phyloP scores from a whole-genome alignment of 805 yeast genomes.

The Phaffomyces opuntiae region DNA sequence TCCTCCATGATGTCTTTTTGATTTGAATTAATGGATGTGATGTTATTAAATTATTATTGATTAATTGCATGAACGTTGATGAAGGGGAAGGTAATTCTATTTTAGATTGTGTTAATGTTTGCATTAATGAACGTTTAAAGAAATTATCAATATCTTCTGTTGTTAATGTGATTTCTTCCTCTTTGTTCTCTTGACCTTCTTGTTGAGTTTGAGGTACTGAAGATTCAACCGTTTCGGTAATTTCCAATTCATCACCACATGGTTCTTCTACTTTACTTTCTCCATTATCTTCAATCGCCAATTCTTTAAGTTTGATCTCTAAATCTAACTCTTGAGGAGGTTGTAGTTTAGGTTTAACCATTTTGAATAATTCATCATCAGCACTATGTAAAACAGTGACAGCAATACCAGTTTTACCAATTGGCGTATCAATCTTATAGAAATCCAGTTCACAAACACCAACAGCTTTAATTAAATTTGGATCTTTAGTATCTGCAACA shows the following conservation, averaged over 20 bases:
- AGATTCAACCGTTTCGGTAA: slow-evolving; percentile 3
- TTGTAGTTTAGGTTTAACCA: slow-evolving; percentile 39
- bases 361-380: slow-evolving; percentile 55
- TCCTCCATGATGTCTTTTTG: slow-evolving; percentile 85
- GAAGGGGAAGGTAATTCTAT: slow-evolving; percentile 62
- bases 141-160: slow-evolving; percentile 68
- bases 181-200: slow-evolving; percentile 4
- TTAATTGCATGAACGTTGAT: slow-evolving; percentile 65
- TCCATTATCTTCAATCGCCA: slow-evolving; percentile 9
- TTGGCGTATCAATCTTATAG: slow-evolving; percentile 34
- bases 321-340: slow-evolving; percentile 35
- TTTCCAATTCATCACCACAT: slow-evolving; percentile 3
- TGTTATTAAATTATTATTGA: slow-evolving; percentile 68
- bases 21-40: slow-evolving; percentile 51
- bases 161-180: slow-evolving; percentile 27
- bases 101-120: slow-evolving; percentile 52
- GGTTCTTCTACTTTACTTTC: slow-evolving; percentile 2
- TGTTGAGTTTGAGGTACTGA: slow-evolving; percentile 8
- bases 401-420: slow-evolving; percentile 73
- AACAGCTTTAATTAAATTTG: slow-evolving; percentile 62
- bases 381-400: slow-evolving; percentile 62
- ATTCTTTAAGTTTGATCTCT: slow-evolving; percentile 16
- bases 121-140: slow-evolving; percentile 63
- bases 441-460: slow-evolving; percentile 55
- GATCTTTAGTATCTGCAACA: slow-evolving; percentile 52